Evolutionary conservation across 345 rosid species (phyloP).

Genomic region (Syzygium grande): DNA sequence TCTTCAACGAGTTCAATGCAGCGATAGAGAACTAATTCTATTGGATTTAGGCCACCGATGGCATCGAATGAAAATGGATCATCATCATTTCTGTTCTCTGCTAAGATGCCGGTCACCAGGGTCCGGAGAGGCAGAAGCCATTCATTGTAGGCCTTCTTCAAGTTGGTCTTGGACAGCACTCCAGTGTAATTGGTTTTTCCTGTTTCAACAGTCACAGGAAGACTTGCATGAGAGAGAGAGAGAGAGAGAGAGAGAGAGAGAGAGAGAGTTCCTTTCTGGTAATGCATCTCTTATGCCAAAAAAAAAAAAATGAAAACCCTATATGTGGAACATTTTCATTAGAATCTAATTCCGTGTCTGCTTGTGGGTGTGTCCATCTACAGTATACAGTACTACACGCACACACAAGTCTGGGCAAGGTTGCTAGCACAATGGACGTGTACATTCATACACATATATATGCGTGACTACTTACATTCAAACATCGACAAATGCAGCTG

Average conservation of each 20-base stretch:
- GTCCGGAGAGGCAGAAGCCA: slow-evolving; percentile 86
- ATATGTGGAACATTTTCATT: background rate
- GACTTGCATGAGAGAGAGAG: background rate
- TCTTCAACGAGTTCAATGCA: slow-evolving; percentile 91
- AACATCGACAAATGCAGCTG: background rate
- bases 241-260: background rate
- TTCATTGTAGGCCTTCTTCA: slow-evolving; percentile 51
- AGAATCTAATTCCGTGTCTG: background rate
- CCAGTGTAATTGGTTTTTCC: slow-evolving; percentile 40
- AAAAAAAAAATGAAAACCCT: background rate
- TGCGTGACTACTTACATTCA: background rate
- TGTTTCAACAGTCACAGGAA: slow-evolving; percentile 7
- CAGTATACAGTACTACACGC: background rate
- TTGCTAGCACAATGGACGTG: background rate
- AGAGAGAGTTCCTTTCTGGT: background rate
- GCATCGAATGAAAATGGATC: slow-evolving; percentile 20
- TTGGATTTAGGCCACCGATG: slow-evolving; percentile 45
- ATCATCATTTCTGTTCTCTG: slow-evolving; percentile 35
- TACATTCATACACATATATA: background rate
- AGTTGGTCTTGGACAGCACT: slow-evolving; percentile 41
- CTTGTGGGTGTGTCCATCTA: background rate
- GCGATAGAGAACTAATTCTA: slow-evolving; percentile 63
- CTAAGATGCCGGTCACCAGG: slow-evolving; percentile 33
- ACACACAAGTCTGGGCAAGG: background rate
- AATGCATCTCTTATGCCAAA: background rate